phyloP scores from a whole-genome alignment of 768 basidiomycete species.

The Tricholoma sp. region DNA sequence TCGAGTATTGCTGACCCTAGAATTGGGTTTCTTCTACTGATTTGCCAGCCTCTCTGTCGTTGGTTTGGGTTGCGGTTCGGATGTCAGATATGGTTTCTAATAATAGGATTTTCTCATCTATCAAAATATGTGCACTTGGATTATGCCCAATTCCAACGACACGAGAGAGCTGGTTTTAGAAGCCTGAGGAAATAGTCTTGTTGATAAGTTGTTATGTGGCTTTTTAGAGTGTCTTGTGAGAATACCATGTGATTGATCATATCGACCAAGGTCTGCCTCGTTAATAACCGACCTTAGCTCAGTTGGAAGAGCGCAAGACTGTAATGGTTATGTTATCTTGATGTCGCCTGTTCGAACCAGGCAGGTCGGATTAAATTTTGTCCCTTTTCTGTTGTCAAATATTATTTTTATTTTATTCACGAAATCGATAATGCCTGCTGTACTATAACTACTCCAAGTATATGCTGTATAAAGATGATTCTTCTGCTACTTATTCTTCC shows the following conservation, averaged over 20 bases:
- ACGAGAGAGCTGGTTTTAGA: too few relatives aligned
- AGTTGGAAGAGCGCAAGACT: constrained; percentile 45
- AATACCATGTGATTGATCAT: too few relatives aligned
- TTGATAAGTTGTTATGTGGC: too few relatives aligned
- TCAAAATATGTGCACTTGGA: not conserved
- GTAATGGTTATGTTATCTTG: constrained; percentile 23
- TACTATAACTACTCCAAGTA: not conserved
- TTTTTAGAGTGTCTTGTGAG: too few relatives aligned
- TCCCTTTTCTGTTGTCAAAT: too few relatives aligned
- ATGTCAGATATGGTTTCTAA: not conserved
- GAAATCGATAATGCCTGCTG: too few relatives aligned
- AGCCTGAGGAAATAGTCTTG: too few relatives aligned
- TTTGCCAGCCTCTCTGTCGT: not conserved
- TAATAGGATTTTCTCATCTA: not conserved
- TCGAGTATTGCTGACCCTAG: not conserved
- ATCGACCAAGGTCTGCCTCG: too few relatives aligned
- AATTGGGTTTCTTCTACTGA: not conserved
- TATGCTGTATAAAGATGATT: not conserved
- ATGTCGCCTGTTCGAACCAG: constrained; percentile 8
- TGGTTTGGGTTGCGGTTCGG: not conserved
- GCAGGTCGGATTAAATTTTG: constrained; percentile 4
- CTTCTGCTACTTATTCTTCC: not conserved
- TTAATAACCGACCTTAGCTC: constrained; percentile 36
- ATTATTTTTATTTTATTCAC: too few relatives aligned
- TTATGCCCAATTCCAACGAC: not conserved